Base-by-base conservation (phyloP, 768 basidiomycete species). In the Hypholoma sublateritium region DNA sequence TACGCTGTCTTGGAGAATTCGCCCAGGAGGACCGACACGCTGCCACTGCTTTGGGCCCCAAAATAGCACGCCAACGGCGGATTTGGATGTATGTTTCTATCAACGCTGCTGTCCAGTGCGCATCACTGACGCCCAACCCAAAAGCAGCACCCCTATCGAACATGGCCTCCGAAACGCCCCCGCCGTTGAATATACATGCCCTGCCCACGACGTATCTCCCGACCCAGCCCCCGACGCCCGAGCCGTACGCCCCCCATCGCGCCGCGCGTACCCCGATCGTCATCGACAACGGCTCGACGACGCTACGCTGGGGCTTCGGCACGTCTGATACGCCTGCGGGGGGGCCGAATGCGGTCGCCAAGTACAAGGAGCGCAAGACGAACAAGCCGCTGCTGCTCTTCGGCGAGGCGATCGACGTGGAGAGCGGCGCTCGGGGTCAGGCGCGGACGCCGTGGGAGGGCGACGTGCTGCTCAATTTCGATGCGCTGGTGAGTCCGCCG, bases 361-460 rank as follows among this genome's bases (percentile, higher is more conserved):
- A 89, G 67, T 98, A 91, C 74, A 92, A 92, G 70, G 97, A 98
- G 64, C 83, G 95, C 63, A 89, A 86, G 69, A 85, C 80, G 13
- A 93, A 93, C 69, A 87, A 82, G 58, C 88, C 87, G 0, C 74
- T 95, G n/a, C 69, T 95, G 28, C 77, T 98, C 12, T 96, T 96
- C 56, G 97, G 97, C 0, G 85, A 89, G 32, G 93, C 86, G 11
- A 84, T 93, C 28, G 95, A 97, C 43, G 77, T 85, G 12, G 97
- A 99, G 69, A 89, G 88, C 39, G 89, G 87, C 11, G 88, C 92
- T 56, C 83, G 88, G 63, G 82, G 85, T 1, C 91, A 91, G 68
- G 80, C 86, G 6, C 87, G 84, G 65, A 86, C 85, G 0, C 88
- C 96, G 53, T 98, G 91, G 88, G 97, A 99, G 68, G 95, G 93